These are phyloP conservation scores for Candida stauntonica DNA, from an alignment of 805 yeast genomes.

Conservation along the genomic window DNA sequence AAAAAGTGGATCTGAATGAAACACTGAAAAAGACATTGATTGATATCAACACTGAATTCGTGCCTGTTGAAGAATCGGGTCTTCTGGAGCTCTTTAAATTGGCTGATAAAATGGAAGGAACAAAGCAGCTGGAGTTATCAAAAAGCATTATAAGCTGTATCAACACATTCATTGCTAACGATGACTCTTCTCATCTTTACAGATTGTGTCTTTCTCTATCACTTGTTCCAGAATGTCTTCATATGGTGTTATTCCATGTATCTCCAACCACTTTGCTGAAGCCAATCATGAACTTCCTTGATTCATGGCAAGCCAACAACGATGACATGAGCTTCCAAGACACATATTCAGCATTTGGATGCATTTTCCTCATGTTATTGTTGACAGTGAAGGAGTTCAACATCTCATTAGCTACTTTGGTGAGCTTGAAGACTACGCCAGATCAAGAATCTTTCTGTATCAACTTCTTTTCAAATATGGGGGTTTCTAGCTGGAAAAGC, in stretches of 20 bases:
- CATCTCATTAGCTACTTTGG: slow-evolving; percentile 28
- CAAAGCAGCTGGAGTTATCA: slow-evolving; percentile 44
- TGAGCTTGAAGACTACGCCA: slow-evolving; percentile 15
- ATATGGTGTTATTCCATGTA: slow-evolving; percentile 39
- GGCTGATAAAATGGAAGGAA: slow-evolving; percentile 42
- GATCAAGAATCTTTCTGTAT: slow-evolving; percentile 30
- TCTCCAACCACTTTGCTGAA: slow-evolving; percentile 40
- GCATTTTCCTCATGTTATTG: slow-evolving; percentile 45
- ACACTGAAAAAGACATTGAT: slow-evolving; percentile 28
- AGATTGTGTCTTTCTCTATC: slow-evolving; percentile 50
- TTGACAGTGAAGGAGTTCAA: slow-evolving; percentile 37
- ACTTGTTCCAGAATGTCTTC: slow-evolving; percentile 37
- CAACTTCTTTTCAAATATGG: slow-evolving; percentile 27
- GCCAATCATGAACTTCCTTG: slow-evolving; percentile 49
- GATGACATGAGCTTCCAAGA: slow-evolving; percentile 63
- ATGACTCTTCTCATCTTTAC: slow-evolving; percentile 41
- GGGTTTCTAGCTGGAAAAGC: slow-evolving; percentile 24
- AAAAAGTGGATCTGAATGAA: slow-evolving; percentile 27
- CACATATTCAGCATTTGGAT: slow-evolving; percentile 63
- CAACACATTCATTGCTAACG: slow-evolving; percentile 33
- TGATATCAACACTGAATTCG: slow-evolving; percentile 44
- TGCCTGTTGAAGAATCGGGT: slow-evolving; percentile 48
- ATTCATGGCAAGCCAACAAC: slow-evolving; percentile 34
- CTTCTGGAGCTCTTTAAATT: slow-evolving; percentile 44
- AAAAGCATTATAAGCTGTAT: slow-evolving; percentile 31